Percentiles rank a stretch among this genome's conserved stretches.
These are phyloP conservation scores for Inonotus obliquus DNA, from an alignment of 1,284 basidiomycete species.

Conservation along the genomic window DNA sequence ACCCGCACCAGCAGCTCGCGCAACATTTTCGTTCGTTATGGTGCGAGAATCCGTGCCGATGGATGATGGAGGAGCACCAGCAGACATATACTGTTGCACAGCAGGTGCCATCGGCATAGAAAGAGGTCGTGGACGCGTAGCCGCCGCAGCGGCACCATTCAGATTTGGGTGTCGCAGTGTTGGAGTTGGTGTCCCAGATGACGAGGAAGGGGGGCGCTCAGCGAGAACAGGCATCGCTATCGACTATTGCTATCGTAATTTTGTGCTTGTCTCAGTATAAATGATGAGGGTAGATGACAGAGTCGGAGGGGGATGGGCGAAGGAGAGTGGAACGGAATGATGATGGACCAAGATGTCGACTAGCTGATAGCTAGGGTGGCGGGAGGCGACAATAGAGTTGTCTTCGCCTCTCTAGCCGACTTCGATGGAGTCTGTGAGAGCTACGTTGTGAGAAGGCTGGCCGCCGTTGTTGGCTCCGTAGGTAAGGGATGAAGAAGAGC, in stretches of 20 bases:
- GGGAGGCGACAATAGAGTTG: background rate
- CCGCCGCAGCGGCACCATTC: conserved; percentile 3
- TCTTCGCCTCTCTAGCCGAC: background rate
- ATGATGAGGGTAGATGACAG: background rate
- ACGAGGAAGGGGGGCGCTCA: conserved; percentile 13
- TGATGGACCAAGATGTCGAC: background rate
- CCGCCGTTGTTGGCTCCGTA: background rate
- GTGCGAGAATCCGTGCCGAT: background rate
- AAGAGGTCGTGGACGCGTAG: conserved; percentile 9
- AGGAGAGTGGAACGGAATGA: background rate
- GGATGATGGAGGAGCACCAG: background rate
- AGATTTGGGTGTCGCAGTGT: conserved; percentile 12
- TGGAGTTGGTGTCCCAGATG: background rate
- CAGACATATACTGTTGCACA: conserved; percentile 8
- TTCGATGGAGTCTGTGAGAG: background rate
- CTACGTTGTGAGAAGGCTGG: background rate
- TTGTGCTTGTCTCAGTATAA: background rate
- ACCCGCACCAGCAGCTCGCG: background rate
- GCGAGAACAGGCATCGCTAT: conserved; percentile 14
- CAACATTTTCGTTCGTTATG: background rate
- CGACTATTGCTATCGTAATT: background rate
- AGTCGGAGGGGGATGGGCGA: background rate
- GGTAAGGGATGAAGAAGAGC: background rate
- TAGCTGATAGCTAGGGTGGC: background rate
- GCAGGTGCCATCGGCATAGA: conserved; percentile 18